Evolutionary conservation across 2,329 filamentous ascomycete species (phyloP), one percentile per base, ranked within the genome.

Genomic region (Chrysoporthe puriensis): DNA sequence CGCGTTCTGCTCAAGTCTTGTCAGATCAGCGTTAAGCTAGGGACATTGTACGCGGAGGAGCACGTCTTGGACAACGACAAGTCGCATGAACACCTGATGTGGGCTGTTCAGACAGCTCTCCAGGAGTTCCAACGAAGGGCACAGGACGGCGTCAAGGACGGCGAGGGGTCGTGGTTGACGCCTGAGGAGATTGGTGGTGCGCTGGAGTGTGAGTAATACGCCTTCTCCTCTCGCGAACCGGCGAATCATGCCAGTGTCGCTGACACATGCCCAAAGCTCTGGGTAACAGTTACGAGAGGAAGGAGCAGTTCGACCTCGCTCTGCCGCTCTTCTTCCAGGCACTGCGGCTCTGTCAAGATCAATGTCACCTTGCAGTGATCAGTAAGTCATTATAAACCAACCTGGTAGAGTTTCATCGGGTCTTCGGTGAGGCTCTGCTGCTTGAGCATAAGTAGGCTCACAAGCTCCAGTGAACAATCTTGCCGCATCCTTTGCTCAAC

Each of bases 291-390:
- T 97, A 97, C 78, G 88, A 92, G 74, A 84, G 86, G 61, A 88
- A 88, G 73, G 87, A 90, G 57, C 88, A 92, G 73, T 90, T 93
- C 74, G 92, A 95, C 72, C 88, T 97, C 1, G 91, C 94, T 6
- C 86, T 94, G 32, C 94, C 94, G 3, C 84, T 97, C 42, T 97
- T 94, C 77, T 88, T 97, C 73, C 93, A 96, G 75, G 93, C 94
- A 6, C 83, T 97, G 44, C 85, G 89, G 21, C 79, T 96, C 58
- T 90, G 76, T 84, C 88, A 79, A 32, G 80, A 81, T 36, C 85
- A 83, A 42, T 97, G 94, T 76, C 94, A 97, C 76, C 89, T 91
- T 62, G 91, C 93, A 40, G 85, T 94, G 16, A 83, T 97, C 75
- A 96, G 85, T 91, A 83, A 76, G 85, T 83, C 42, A 40, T 43